A percentile compares a stretch with the other conserved stretches of the same genome.
These are phyloP conservation scores for Kwoniella bestiolae DNA, from an alignment of 768 basidiomycete species.

Conservation along the genomic window DNA sequence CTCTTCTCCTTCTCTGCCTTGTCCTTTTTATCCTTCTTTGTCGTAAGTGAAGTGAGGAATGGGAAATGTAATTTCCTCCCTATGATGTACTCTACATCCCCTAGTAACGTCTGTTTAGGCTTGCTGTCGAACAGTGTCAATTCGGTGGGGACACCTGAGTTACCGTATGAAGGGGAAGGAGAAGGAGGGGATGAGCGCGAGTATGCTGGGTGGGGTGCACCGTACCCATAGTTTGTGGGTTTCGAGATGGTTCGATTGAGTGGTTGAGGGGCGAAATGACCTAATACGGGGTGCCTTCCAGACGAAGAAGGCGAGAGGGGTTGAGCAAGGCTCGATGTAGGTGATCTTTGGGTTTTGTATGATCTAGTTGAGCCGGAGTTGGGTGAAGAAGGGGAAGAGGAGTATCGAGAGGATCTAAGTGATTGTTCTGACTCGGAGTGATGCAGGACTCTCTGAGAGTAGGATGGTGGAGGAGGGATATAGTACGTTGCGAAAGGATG, in stretches of 20 bases:
- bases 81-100: constrained; percentile 44
- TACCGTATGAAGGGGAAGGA: neutral
- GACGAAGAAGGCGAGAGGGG: constrained; percentile 11
- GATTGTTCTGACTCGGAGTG: constrained; percentile 1
- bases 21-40: constrained; percentile 13
- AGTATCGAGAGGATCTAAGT: neutral
- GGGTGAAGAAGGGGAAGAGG: too few relatives aligned
- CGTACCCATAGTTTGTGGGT: neutral
- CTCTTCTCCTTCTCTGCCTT: neutral
- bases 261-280: constrained; percentile 12
- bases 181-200: constrained; percentile 4
- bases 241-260: neutral
- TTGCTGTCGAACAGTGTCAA: constrained; percentile 37
- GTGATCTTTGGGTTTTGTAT: neutral
- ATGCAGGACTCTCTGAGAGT: neutral
- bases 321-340: constrained; percentile 11
- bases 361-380: too few relatives aligned
- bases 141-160: constrained; percentile 26
- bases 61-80: constrained; percentile 45
- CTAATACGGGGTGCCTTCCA: neutral
- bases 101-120: constrained; percentile 33
- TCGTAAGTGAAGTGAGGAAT: constrained; percentile 18
- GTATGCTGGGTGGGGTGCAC: constrained; percentile 9
- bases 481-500: constrained; percentile 30
- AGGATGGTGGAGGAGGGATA: constrained; percentile 4